Base-by-base conservation (phyloP, 345 rosid species). In the Salix exigua region DNA sequence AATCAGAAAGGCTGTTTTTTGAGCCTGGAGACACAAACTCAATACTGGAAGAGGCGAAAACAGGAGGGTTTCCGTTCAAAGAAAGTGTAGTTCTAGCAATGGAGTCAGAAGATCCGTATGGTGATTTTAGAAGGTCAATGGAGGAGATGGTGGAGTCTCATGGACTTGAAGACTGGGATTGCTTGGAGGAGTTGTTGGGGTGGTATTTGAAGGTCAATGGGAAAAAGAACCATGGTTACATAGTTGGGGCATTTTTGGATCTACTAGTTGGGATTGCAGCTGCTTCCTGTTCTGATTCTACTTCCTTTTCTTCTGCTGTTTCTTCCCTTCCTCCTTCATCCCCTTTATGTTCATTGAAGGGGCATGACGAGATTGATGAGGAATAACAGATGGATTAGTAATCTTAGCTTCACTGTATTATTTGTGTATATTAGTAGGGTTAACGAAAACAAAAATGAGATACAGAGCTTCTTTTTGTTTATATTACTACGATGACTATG, bases 41-140 rank as follows among this genome's bases (percentile, higher is more conserved):
- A 0, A 93, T 93, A 76, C 75, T 93, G 4, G 91, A 81, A 67
- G 84, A 87, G 72, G 78, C 81, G 1, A 83, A 83, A 73, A 62
- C 71, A 5, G 79, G 55, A 2, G 81, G 72, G 80, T 68, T 77
- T 33, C 82, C 86, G 10, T 86, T 89, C 63, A 85, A 88, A 76
- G 91, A 87, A 71, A 87, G 94, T 40, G 89, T 90, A 37, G 85
- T 83, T 26, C 50, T 93, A 26, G 85, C 94, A 2, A 77, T 96
- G 90, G 96, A 93, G 58, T 91, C 99, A 0, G 92, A 85, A 37
- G 86, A 93, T 66, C 99, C 98, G 1, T 92, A 93, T 63, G 35
- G 63, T 6, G 99, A 96, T 72, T 96, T 96, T 81, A 86, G 88
- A 79, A 81, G 83, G n/a, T 92, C 97, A 0, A 96, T 96, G 98